Conservation (phyloP, 768 basidiomycete species). For the Lentinula aciculospora region DNA sequence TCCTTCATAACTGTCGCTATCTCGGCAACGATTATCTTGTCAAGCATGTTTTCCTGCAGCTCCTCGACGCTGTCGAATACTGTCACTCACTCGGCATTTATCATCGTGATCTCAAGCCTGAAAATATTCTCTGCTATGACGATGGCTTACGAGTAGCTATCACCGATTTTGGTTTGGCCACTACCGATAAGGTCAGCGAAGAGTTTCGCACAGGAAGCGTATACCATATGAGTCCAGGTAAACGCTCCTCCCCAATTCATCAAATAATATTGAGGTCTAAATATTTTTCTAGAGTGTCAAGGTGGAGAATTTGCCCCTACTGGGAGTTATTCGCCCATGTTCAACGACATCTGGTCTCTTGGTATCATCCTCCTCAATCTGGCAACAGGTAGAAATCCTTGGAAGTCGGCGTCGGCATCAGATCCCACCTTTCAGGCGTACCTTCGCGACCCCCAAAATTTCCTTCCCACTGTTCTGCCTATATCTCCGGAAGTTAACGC, state of each 20-base stretch:
- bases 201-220: slow-evolving; percentile 96
- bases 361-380: slow-evolving; percentile 96
- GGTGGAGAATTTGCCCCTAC: slow-evolving; percentile 60
- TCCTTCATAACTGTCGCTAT: slow-evolving; percentile 71
- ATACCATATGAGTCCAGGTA: slow-evolving; percentile 98
- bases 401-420: slow-evolving; percentile 78
- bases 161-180: slow-evolving; percentile 94
- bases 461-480: slow-evolving; percentile 83
- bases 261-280: slow-evolving; percentile 18
- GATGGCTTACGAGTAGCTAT: slow-evolving; percentile 73
- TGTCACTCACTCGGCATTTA: slow-evolving; percentile 90
- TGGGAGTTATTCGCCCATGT: slow-evolving; percentile 75
- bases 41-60: slow-evolving; percentile 86
- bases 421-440: slow-evolving; percentile 92
- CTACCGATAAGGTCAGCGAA: slow-evolving; percentile 75
- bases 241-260: slow-evolving; percentile 15
- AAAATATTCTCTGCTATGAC: slow-evolving; percentile 87
- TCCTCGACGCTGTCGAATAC: slow-evolving; percentile 90
- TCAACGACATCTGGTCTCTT: slow-evolving; percentile 95
- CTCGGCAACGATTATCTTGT: slow-evolving; percentile 82
- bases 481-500: slow-evolving; percentile 71
- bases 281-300: slow-evolving; percentile 72
- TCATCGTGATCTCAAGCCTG: slow-evolving; percentile 96
- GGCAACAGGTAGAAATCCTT: slow-evolving; percentile 91
- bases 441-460: slow-evolving; percentile 65